These are phyloP conservation scores for Coniochaeta ligniaria DNA, from an alignment of 2,329 filamentous ascomycete species.

Conservation along the genomic window DNA sequence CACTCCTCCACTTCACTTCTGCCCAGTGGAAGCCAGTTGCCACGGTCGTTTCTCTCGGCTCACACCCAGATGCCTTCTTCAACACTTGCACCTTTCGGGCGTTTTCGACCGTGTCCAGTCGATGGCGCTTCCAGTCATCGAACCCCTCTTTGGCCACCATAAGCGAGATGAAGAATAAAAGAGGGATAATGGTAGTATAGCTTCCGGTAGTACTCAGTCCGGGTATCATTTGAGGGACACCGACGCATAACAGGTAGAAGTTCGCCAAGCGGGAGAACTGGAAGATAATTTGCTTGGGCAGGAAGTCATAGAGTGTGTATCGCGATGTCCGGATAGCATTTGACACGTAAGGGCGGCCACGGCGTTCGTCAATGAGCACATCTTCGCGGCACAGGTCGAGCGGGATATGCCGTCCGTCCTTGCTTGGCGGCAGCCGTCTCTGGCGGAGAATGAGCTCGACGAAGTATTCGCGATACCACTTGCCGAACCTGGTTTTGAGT, in stretches of 20 bases:
- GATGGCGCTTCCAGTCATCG: slow-evolving; percentile 74
- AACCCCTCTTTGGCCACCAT: slow-evolving; percentile 84
- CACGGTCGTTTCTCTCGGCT: slow-evolving; percentile 50
- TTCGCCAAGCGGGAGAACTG: slow-evolving; percentile 84
- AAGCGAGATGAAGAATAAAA: slow-evolving; percentile 69
- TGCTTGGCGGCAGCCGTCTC: slow-evolving; percentile 14
- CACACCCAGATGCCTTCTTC: slow-evolving; percentile 15
- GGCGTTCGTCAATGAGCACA: slow-evolving; percentile 40
- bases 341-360: slow-evolving; percentile 41
- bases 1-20: slow-evolving; percentile 32
- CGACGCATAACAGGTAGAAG: slow-evolving; percentile 80
- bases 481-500: neutral
- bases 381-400: slow-evolving; percentile 24
- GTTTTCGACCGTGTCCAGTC: slow-evolving; percentile 78
- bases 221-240: slow-evolving; percentile 76
- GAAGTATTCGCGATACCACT: slow-evolving; percentile 29
- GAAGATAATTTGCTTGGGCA: slow-evolving; percentile 77
- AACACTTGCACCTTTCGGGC: slow-evolving; percentile 40
- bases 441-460: slow-evolving; percentile 28
- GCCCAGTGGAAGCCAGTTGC: slow-evolving; percentile 57
- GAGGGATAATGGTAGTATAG: slow-evolving; percentile 66
- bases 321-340: slow-evolving; percentile 73
- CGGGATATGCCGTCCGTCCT: slow-evolving; percentile 18
- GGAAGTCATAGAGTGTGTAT: slow-evolving; percentile 77
- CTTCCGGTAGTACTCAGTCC: slow-evolving; percentile 69